Conservation (phyloP, 106 monocot genomes). For the Apostasia shenzhenica region DNA sequence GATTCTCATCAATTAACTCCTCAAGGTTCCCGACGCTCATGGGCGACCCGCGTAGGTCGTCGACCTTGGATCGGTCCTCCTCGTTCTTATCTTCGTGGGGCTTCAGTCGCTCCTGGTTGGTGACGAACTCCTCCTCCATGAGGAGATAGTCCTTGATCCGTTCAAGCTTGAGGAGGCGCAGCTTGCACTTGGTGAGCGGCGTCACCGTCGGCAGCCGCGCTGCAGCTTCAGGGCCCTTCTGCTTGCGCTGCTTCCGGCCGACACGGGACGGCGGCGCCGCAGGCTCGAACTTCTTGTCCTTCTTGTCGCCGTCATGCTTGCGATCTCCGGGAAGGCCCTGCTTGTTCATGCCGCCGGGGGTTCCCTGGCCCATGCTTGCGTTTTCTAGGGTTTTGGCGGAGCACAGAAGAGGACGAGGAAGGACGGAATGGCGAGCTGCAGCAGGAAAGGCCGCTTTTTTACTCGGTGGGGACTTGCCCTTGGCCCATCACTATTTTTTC, state of each 20-base stretch:
- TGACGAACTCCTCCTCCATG: constrained; percentile 98
- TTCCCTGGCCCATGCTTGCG: constrained; percentile 47
- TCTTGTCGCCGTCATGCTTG: constrained; percentile 49
- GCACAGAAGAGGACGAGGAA: no score
- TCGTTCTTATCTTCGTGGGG: constrained; percentile 96
- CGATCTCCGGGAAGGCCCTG: constrained; percentile 54
- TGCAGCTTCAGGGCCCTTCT: constrained; percentile 90
- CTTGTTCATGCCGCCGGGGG: constrained; percentile 47
- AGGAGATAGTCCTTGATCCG: constrained; percentile 91
- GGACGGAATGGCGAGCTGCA: no score
- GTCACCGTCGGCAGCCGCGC: constrained; percentile 76
- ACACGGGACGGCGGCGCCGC: constrained; percentile 81
- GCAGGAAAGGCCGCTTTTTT: no score
- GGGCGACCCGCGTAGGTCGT: constrained; percentile 83
- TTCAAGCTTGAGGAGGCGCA: constrained; percentile 89
- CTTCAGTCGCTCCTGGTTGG: constrained; percentile 79
- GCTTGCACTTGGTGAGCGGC: constrained; percentile 84
- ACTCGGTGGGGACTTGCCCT: no score
- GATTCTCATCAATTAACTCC: constrained; percentile 98
- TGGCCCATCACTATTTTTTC: no score
- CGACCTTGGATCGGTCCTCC: constrained; percentile 96
- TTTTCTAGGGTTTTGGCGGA: no score
- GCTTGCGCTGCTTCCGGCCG: constrained; percentile 89
- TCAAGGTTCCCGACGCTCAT: constrained; percentile 97
- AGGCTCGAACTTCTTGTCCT: constrained; percentile 88